Percentiles rank a stretch among this genome's conserved stretches.
Evolutionary conservation across 805 yeast genomes (phyloP).

Genomic region (Starmerella vitae): DNA sequence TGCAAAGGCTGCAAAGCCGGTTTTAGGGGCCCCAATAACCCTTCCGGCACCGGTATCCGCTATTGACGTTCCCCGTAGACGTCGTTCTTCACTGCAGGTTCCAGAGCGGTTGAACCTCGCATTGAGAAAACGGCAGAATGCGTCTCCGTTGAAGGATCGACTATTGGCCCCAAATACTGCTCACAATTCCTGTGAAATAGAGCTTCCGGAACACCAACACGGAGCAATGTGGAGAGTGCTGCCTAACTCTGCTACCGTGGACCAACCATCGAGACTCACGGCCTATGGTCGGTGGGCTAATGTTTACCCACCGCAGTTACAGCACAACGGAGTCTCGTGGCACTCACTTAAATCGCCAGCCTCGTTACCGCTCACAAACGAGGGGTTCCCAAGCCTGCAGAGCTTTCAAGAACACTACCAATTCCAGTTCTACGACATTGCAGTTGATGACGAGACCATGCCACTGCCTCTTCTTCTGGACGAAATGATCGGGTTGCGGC

Average conservation of each 20-base stretch:
- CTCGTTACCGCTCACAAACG: constrained; percentile 69
- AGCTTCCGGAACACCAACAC: constrained; percentile 9
- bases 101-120: not conserved
- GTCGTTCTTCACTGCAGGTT: not conserved
- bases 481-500: constrained; percentile 73
- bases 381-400: constrained; percentile 55
- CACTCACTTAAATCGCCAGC: constrained; percentile 88
- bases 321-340: constrained; percentile 71
- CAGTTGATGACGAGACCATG: constrained; percentile 14
- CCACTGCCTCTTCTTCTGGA: constrained; percentile 44
- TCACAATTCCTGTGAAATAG: constrained; percentile 1
- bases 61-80: not conserved
- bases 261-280: constrained; percentile 40
- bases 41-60: not conserved
- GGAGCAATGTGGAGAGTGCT: constrained; percentile 45
- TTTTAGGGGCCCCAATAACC: not conserved
- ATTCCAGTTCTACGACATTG: constrained; percentile 60
- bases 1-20: not conserved
- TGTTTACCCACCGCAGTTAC: constrained; percentile 64
- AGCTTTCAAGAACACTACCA: constrained; percentile 64
- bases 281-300: constrained; percentile 83
- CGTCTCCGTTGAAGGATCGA: not conserved
- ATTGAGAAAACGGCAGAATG: not conserved
- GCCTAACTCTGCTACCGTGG: constrained; percentile 51
- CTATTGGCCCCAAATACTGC: not conserved